A percentile compares a stretch with the other conserved stretches of the same genome.
phyloP scores from a whole-genome alignment of 176 grass and related monocot genomes.

The Aegilops tauschii region DNA sequence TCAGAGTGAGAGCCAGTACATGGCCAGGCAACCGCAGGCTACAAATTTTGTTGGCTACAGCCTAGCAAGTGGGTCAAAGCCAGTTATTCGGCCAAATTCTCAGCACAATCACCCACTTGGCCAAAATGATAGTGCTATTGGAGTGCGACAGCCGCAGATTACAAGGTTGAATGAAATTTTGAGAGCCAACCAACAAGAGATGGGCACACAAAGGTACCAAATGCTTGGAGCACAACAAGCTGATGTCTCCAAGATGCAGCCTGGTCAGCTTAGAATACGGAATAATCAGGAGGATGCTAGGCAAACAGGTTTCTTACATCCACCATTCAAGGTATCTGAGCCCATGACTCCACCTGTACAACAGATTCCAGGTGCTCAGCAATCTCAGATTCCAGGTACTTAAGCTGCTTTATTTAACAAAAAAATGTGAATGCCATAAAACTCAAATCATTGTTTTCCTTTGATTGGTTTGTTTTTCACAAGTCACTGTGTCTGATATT shows the following conservation, averaged over 20 bases:
- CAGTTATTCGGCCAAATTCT: neutral
- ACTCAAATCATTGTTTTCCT: neutral
- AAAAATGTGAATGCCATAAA: neutral
- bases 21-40: neutral
- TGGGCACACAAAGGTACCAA: neutral
- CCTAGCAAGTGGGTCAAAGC: neutral
- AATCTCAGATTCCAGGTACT: slow-evolving; percentile 25
- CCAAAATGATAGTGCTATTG: neutral
- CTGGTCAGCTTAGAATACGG: neutral
- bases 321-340: neutral
- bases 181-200: slow-evolving; percentile 2
- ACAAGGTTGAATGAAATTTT: neutral
- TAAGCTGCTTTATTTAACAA: neutral
- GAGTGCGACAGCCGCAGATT: neutral
- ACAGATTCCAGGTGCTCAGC: neutral
- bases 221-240: slow-evolving; percentile 9
- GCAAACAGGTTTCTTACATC: neutral
- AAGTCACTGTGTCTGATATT: neutral
- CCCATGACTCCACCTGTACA: neutral
- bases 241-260: neutral
- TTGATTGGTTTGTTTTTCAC: neutral
- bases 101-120: neutral
- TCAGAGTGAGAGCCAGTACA: neutral
- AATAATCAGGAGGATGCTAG: slow-evolving; percentile 16
- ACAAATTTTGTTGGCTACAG: neutral